Conservation (phyloP, 495 filamentous ascomycete species). For the Viridothelium virens region DNA sequence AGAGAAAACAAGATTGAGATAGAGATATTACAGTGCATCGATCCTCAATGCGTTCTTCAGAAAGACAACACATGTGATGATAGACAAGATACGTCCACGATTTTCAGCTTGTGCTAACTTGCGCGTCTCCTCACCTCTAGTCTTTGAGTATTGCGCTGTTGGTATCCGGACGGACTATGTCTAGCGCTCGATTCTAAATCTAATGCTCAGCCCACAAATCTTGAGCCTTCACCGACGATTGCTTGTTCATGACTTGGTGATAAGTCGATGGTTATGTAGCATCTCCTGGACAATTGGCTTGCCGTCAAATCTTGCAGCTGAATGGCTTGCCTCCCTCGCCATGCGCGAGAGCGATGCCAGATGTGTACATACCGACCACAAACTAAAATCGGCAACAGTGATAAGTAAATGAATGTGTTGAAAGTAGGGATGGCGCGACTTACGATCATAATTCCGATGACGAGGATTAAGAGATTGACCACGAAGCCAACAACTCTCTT, state of each 20-base stretch:
- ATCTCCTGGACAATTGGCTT: background rate
- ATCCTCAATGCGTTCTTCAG: too few species aligned
- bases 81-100: too few species aligned
- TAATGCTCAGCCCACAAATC: too few species aligned
- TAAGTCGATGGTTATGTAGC: background rate
- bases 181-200: too few species aligned
- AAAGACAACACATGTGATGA: too few species aligned
- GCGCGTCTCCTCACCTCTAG: too few species aligned
- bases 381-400: background rate
- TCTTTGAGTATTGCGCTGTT: too few species aligned
- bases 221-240: too few species aligned
- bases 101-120: too few species aligned
- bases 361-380: background rate
- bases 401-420: background rate
- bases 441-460: constrained; percentile 6
- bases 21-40: too few species aligned
- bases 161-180: too few species aligned
- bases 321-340: constrained; percentile 3
- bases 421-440: background rate
- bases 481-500: constrained; percentile 6
- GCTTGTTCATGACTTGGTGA: background rate
- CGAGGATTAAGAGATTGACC: constrained; percentile 3
- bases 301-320: background rate
- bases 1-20: too few species aligned
- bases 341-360: background rate